Base-by-base conservation (phyloP, 2,329 filamentous ascomycete genomes). In the Catunica adiposa region DNA sequence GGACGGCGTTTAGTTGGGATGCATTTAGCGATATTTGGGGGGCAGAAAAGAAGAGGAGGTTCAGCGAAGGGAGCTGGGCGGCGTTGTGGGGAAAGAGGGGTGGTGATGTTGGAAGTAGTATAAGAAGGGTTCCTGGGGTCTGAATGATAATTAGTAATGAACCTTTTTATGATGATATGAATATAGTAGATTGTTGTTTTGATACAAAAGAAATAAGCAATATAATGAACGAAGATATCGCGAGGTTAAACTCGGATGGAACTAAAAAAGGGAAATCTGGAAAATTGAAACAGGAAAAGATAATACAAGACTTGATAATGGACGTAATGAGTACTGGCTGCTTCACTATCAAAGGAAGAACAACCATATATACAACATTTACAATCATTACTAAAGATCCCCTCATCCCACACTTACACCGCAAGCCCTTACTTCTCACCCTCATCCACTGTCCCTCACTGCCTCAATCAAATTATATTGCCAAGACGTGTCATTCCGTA, bases 1-100 rank as follows among this genome's bases (percentile, higher is more conserved):
- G 89, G 65, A 66, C 78, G 9, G 72, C 74, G 4, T 84, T 82
- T 1, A 84, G 80, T 3, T 75, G 77, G 70, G 66, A 74, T 51
- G 78, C 78, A 0, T 78, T 77, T 62, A 73, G 71, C 61, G 59
- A 59, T 0, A 26, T 61, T 38, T 50, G 60, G 62, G 23, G 34
- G 26, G 9, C 14, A 15, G 47, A 25, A 23, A 14, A 29, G 38
- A 34, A 34, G 29, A 34, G 29, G 11, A 5, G 17, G 20, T 44
- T 44, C 20, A n/a, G 8, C n/a, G 31, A 52, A 23, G 31, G 31
- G 50, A 37, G 29, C 38, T 34, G 29, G 29, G 29, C 29, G 11
- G 29, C 5, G 29, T 34, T 34, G 29, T 34, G 29, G 29, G 11
- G 29, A 11, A 34, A 34, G 11, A 5, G 29, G 29, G 50, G 29